A percentile compares a stretch with the other conserved stretches of the same genome.
Evolutionary conservation across 1,139 yeast genomes (phyloP).

Genomic region (Magnusiomyces paraingens): DNA sequence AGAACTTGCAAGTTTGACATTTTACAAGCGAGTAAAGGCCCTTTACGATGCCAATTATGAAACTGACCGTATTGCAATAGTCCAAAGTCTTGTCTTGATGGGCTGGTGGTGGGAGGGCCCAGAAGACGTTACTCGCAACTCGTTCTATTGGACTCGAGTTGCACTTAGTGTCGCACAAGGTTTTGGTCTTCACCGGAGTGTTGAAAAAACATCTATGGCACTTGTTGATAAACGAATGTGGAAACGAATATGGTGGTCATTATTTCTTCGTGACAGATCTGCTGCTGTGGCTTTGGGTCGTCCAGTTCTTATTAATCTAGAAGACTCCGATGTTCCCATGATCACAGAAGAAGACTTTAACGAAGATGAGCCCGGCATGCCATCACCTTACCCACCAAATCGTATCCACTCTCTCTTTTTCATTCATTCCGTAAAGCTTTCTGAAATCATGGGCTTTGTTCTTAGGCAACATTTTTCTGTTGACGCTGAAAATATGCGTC

Average conservation of each 20-base stretch:
- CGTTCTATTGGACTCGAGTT: constrained; percentile 70
- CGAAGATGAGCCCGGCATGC: constrained; percentile 48
- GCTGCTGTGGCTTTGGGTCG: constrained; percentile 75
- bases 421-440: constrained; percentile 59
- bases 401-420: constrained; percentile 49
- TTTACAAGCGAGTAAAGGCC: constrained; percentile 73
- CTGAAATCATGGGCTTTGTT: constrained; percentile 69
- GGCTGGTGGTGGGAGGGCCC: constrained; percentile 77
- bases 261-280: constrained; percentile 64
- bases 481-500: constrained; percentile 53
- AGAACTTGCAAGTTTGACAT: constrained; percentile 54
- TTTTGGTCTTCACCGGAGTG: constrained; percentile 61
- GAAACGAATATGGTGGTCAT: constrained; percentile 76
- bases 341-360: constrained; percentile 57
- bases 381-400: constrained; percentile 42
- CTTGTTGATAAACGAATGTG: constrained; percentile 51
- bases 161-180: constrained; percentile 75
- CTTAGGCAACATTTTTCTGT: constrained; percentile 67
- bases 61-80: constrained; percentile 57
- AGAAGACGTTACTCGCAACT: constrained; percentile 67
- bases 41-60: constrained; percentile 69
- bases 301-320: constrained; percentile 62
- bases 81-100: constrained; percentile 61
- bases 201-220: constrained; percentile 29
- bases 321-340: constrained; percentile 77